Conservation (phyloP, 768 basidiomycete genomes). For the Sporobolomyces pararoseus region DNA sequence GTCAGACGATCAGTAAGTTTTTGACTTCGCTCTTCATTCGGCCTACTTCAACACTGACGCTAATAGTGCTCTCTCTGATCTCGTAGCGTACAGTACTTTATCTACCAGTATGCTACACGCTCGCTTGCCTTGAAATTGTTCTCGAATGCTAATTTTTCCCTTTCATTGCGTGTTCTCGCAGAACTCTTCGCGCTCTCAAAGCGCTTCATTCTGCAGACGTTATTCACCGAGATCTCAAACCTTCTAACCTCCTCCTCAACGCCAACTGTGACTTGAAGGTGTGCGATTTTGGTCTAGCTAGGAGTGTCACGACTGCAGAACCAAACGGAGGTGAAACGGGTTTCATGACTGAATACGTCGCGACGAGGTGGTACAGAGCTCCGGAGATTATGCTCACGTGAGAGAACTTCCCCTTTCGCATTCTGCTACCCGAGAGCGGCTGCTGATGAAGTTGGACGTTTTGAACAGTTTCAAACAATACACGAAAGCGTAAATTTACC, state of each 20-base stretch:
- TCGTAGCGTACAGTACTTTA: conserved; percentile 72
- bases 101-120: conserved; percentile 62
- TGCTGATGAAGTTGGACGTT: no score
- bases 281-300: conserved; percentile 76
- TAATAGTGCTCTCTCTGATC: conserved; percentile 51
- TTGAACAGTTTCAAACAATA: conserved; percentile 16
- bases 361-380: conserved; percentile 71
- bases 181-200: conserved; percentile 85
- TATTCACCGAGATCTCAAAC: conserved; percentile 84
- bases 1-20: conserved; percentile 72
- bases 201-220: conserved; percentile 82
- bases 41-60: neutral
- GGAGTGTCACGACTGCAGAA: conserved; percentile 50
- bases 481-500: neutral
- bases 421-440: neutral
- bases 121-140: neutral
- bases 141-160: neutral
- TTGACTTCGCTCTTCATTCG: neutral
- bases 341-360: conserved; percentile 65
- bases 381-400: conserved; percentile 55
- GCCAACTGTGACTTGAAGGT: conserved; percentile 52
- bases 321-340: conserved; percentile 48
- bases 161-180: neutral
- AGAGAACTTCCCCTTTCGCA: conserved; percentile 12
- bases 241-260: conserved; percentile 89